A percentile compares a stretch with the other conserved stretches of the same genome.
Evolutionary conservation across 2,329 filamentous ascomycete species (phyloP).

Genomic region (Pestalotiopsis sp.): DNA sequence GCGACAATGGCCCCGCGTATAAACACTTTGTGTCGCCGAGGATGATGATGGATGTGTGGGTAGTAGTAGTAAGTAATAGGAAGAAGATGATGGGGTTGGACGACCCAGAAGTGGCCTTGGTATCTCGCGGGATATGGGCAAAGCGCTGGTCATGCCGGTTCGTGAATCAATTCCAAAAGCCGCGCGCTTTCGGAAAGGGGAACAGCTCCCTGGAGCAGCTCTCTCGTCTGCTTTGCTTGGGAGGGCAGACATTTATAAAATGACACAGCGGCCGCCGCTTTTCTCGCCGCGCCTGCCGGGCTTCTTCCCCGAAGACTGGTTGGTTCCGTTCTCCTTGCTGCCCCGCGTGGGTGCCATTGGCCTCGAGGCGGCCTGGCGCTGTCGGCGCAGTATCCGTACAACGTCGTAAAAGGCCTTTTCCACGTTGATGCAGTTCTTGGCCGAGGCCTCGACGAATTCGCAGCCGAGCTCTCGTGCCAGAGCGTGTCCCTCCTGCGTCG

Average conservation of each 20-base stretch:
- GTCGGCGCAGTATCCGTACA: constrained; percentile 84
- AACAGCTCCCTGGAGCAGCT: background rate
- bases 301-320: background rate
- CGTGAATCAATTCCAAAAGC: constrained; percentile 11
- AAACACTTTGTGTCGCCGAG: background rate
- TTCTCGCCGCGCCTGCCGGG: constrained; percentile 2
- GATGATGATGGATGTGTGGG: background rate
- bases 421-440: constrained; percentile 97
- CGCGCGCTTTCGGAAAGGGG: background rate
- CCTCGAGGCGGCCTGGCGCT: constrained; percentile 64
- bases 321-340: constrained; percentile 24
- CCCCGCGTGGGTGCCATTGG: constrained; percentile 31
- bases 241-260: constrained; percentile 38
- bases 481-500: constrained; percentile 92
- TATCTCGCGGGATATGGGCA: background rate
- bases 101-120: background rate
- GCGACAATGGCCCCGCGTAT: background rate
- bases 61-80: background rate
- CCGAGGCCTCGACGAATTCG: constrained; percentile 95
- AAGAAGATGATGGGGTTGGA: background rate
- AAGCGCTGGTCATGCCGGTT: constrained; percentile 13
- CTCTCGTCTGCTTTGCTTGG: background rate
- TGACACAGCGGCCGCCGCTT: constrained; percentile 36
- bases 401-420: constrained; percentile 99
- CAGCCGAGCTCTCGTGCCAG: constrained; percentile 90